A percentile compares a stretch with the other conserved stretches of the same genome.
Evolutionary conservation across 179 eudicot species (phyloP).

Genomic region (Drosera spatulata): DNA sequence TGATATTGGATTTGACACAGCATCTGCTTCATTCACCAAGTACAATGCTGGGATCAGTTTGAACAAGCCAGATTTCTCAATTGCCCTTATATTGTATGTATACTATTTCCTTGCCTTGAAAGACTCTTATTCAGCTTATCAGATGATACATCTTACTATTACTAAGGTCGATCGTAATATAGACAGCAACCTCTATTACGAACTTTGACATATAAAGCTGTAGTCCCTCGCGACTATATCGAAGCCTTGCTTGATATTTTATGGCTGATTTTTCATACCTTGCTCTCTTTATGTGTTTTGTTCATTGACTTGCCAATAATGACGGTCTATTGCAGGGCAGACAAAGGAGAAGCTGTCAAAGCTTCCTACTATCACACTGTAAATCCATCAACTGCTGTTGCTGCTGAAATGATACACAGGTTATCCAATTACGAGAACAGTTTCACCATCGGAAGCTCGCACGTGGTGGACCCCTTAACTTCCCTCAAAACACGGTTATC

Average conservation of each 20-base stretch:
- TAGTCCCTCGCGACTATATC: too few relatives aligned
- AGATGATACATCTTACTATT: too few relatives aligned
- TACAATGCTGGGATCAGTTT: slow-evolving; percentile 65
- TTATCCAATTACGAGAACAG: slow-evolving; percentile 49
- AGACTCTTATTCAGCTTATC: too few relatives aligned
- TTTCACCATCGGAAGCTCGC: slow-evolving; percentile 69
- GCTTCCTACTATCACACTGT: slow-evolving; percentile 72
- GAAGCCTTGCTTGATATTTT: too few relatives aligned
- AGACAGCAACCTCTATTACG: too few relatives aligned
- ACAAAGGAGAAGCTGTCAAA: slow-evolving; percentile 72
- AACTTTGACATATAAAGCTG: too few relatives aligned
- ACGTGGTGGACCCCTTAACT: slow-evolving; percentile 40
- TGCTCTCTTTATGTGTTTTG: too few relatives aligned
- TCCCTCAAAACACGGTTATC: slow-evolving; percentile 55
- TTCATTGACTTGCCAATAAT: too few relatives aligned
- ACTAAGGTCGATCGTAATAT: too few relatives aligned
- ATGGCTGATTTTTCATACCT: too few relatives aligned
- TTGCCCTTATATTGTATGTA: slow-evolving; percentile 71
- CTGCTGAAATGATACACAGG: slow-evolving; percentile 81
- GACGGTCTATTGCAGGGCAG: slow-evolving; percentile 32
- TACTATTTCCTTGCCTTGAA: background rate
- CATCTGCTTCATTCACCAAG: slow-evolving; percentile 75
- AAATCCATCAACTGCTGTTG: slow-evolving; percentile 57
- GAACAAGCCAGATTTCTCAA: slow-evolving; percentile 66
- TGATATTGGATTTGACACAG: slow-evolving; percentile 78